A percentile compares a stretch with the other conserved stretches of the same genome.
Evolutionary conservation across 2,329 filamentous ascomycete genomes (phyloP).

Genomic region (Parafenestella ontariensis): DNA sequence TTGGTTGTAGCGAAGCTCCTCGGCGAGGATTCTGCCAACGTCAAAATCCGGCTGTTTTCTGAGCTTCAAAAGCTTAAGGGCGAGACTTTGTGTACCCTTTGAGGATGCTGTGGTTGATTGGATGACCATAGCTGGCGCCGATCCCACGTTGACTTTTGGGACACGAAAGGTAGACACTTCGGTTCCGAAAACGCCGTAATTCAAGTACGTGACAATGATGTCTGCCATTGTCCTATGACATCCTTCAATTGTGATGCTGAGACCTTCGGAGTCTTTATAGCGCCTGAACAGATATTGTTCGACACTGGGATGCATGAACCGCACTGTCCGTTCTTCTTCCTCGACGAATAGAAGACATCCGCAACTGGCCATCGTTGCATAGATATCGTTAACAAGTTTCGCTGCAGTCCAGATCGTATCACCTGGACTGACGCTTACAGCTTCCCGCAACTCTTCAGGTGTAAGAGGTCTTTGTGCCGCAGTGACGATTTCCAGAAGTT

Average conservation of each 20-base stretch:
- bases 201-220: constrained; percentile 29
- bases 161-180: constrained; percentile 14
- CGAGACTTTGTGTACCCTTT: constrained; percentile 6
- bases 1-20: not conserved
- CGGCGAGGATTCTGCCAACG: constrained; percentile 9
- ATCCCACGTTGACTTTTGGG: constrained; percentile 4
- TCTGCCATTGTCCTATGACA: constrained; percentile 22
- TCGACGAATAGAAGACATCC: constrained; percentile 31
- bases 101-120: constrained; percentile 7
- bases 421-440: constrained; percentile 47
- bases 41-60: constrained; percentile 10
- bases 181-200: constrained; percentile 27
- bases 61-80: constrained; percentile 9
- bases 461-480: constrained; percentile 41
- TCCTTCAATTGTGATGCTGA: not conserved
- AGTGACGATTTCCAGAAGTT: constrained; percentile 39
- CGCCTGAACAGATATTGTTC: constrained; percentile 23
- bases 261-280: not conserved
- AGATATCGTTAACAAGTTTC: constrained; percentile 18
- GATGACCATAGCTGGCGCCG: constrained; percentile 15
- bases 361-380: constrained; percentile 24
- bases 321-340: constrained; percentile 33
- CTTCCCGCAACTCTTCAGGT: constrained; percentile 49
- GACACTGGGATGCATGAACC: constrained; percentile 28
- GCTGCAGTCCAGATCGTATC: constrained; percentile 21